Evolutionary conservation across 164 flowering plant species (phyloP), one percentile per base, ranked within the genome.

Genomic region (Umbellularia californica): DNA sequence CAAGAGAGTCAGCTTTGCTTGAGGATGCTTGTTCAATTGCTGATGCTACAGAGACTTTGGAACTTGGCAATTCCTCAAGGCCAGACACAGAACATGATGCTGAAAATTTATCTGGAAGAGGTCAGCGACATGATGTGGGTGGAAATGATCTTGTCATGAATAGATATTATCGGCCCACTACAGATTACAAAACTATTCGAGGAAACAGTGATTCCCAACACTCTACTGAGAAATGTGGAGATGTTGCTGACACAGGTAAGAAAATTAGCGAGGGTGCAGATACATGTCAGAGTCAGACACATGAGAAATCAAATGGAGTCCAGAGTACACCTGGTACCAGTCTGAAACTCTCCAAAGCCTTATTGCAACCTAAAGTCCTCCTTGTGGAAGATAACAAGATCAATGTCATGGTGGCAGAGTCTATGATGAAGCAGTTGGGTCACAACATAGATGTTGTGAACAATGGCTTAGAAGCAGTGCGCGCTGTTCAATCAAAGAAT

Each of bases 351-450:
- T 30, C 79, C n/a, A 76, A 81, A 70, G 55, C 84, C 20, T 65
- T 68, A 22, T n/a, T n/a, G 35, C 81, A 82, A 67, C 92, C 97
- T 1, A 92, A 82, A 81, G 92, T 95, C 63, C 98, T 95, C 77
- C 97, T 93, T 17, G 99, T 91, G 7, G 99, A 95, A 84, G 99
- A 95, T 81, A 92, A 88, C 87, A 93, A 90, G 84, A 88, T 90
- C 67, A 93, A 92, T 81, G 87, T 95, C 23, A 88, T 95, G 92
- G 99, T 95, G 55, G 77, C 97, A 20, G 80, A 82, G 70, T 87
- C 89, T 14, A 90, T 95, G 98, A 92, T 95, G 97, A 95, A 86
- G 86, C 94, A 86, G 80, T 77, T 95, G 70, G 98, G 98, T 50
- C 92, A 93, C 79, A 74, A 64, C 73, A 86, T 95, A 67, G 97